These are phyloP conservation scores for Sarocladiaceae sp. DNA, from an alignment of 2,329 filamentous ascomycete genomes.

Conservation along the genomic window DNA sequence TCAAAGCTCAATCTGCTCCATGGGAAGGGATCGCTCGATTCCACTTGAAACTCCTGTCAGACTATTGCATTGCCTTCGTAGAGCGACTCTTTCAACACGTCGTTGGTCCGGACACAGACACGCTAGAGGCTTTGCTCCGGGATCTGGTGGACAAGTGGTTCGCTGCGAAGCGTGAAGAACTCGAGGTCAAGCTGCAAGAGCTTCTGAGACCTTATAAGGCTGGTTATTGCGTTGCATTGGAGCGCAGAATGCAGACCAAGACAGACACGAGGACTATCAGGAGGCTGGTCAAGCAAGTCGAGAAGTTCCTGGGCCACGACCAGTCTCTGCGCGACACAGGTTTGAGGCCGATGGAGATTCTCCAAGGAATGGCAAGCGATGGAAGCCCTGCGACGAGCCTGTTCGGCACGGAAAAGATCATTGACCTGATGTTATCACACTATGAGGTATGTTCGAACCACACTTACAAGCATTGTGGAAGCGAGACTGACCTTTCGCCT, in stretches of 20 bases:
- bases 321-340: not conserved
- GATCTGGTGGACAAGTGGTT: slow-evolving; percentile 25
- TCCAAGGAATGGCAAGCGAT: not conserved
- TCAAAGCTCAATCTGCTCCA: slow-evolving; percentile 29
- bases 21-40: slow-evolving; percentile 31
- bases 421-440: slow-evolving; percentile 38
- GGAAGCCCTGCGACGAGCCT: slow-evolving; percentile 12
- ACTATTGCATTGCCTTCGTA: slow-evolving; percentile 27
- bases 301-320: not conserved
- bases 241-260: slow-evolving; percentile 23
- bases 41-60: slow-evolving; percentile 27
- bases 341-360: not conserved
- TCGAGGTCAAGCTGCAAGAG: slow-evolving; percentile 31
- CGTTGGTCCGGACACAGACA: slow-evolving; percentile 15
- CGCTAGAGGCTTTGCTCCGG: slow-evolving; percentile 17
- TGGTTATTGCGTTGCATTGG: slow-evolving; percentile 26
- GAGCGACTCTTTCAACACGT: slow-evolving; percentile 29
- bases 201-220: slow-evolving; percentile 29
- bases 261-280: not conserved
- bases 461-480: not conserved
- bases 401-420: slow-evolving; percentile 31
- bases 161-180: slow-evolving; percentile 19
- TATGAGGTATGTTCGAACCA: slow-evolving; percentile 31
- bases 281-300: not conserved
- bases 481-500: not conserved